Percentiles rank a stretch among this genome's conserved stretches.
phyloP scores from a whole-genome alignment of 2,329 filamentous ascomycete species.

The Knoxdaviesia capensis region DNA sequence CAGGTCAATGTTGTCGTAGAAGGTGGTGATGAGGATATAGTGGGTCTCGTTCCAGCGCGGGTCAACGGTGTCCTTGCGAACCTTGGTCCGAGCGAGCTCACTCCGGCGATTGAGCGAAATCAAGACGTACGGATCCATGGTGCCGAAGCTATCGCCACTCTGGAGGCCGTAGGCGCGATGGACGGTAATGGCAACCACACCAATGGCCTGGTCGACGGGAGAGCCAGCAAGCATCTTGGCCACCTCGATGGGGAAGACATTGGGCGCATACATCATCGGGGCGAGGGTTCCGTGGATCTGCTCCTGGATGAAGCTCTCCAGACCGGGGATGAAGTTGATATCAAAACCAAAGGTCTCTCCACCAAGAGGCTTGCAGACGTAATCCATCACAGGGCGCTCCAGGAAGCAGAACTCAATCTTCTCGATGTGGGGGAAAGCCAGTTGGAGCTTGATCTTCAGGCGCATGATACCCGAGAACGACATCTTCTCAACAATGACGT shows the following conservation, averaged over 20 bases:
- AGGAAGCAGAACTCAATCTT: conserved; percentile 90
- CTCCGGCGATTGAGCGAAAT: conserved; percentile 70
- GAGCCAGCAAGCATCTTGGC: conserved; percentile 95
- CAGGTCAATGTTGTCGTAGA: conserved; percentile 72
- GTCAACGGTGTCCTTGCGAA: conserved; percentile 61
- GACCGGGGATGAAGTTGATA: conserved; percentile 94
- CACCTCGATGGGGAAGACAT: conserved; percentile 95
- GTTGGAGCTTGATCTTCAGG: conserved; percentile 91
- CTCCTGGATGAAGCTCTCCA: conserved; percentile 85
- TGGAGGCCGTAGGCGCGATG: conserved; percentile 84
- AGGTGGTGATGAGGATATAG: conserved; percentile 83
- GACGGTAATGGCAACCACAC: conserved; percentile 77
- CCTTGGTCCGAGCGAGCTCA: conserved; percentile 76
- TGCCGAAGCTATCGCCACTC: conserved; percentile 85
- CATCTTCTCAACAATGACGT: conserved; percentile 97
- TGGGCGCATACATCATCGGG: conserved; percentile 96
- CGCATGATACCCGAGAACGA: conserved; percentile 90
- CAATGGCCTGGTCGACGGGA: conserved; percentile 86
- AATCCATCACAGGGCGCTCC: conserved; percentile 75
- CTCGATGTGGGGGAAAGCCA: conserved; percentile 89
- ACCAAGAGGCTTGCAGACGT: conserved; percentile 91
- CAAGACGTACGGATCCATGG: conserved; percentile 73
- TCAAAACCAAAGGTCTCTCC: conserved; percentile 93
- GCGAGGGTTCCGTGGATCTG: conserved; percentile 86
- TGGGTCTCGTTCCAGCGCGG: conserved; percentile 94